A percentile compares a stretch with the other conserved stretches of the same genome.
phyloP scores from a whole-genome alignment of 192 early-diverging fungal genomes.

The Backusella macrospora region DNA sequence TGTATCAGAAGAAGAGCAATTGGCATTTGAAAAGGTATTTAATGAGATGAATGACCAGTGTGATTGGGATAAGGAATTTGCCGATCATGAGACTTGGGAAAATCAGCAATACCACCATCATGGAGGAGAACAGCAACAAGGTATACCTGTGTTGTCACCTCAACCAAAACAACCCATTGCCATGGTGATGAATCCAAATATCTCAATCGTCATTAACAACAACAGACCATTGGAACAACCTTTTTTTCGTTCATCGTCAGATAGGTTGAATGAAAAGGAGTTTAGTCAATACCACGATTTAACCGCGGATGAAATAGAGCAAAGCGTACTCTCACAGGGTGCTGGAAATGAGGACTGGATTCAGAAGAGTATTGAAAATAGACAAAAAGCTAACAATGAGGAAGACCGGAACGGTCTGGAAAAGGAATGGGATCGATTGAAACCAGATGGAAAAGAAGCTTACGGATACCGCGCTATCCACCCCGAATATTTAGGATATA shows the following conservation, averaged over 20 bases:
- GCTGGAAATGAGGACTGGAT: constrained; percentile 67
- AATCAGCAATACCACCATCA: neutral
- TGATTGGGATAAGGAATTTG: constrained; percentile 23
- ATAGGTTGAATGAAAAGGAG: constrained; percentile 6
- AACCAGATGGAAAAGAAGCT: constrained; percentile 28
- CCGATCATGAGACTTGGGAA: constrained; percentile 7
- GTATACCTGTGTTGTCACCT: neutral
- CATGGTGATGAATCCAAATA: neutral
- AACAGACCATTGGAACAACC: neutral
- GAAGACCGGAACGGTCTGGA: constrained; percentile 72
- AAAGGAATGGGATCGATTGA: constrained; percentile 68
- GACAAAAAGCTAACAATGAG: constrained; percentile 56
- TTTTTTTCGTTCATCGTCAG: neutral
- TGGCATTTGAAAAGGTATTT: constrained; percentile 21
- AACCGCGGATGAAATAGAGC: constrained; percentile 53
- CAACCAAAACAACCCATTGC: neutral
- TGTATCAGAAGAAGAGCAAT: constrained; percentile 20
- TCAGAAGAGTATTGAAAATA: constrained; percentile 67
- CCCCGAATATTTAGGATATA: constrained; percentile 68
- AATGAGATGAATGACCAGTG: neutral
- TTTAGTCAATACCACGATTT: constrained; percentile 23
- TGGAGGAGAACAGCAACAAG: neutral
- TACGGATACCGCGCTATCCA: constrained; percentile 56
- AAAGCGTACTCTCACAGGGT: constrained; percentile 50
- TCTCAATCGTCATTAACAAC: neutral